phyloP scores from a whole-genome alignment of 2,329 filamentous ascomycete genomes.

The Pochonia chlamydosporia region DNA sequence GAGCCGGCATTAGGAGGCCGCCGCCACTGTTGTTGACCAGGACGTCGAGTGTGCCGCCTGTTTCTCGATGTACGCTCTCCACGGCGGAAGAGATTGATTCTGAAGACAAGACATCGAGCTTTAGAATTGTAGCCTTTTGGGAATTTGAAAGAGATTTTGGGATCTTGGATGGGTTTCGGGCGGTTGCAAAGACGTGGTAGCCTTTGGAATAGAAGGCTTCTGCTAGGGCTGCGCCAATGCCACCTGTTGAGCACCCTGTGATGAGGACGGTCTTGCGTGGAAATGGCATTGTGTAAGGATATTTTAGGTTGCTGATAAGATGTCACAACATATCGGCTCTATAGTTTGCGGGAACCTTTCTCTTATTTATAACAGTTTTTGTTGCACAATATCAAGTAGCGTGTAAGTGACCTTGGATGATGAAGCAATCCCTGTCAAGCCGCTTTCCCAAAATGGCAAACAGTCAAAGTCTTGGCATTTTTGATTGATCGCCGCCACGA shows the following conservation, averaged over 20 bases:
- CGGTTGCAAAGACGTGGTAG: not conserved
- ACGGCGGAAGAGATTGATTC: not conserved
- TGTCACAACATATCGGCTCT: no score
- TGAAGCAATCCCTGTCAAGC: no score
- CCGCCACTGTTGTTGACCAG: not conserved
- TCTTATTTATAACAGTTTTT: no score
- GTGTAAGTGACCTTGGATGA: no score
- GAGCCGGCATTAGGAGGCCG: not conserved
- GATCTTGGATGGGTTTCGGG: not conserved
- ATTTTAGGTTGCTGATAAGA: no score
- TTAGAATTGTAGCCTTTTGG: not conserved
- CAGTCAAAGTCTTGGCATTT: no score
- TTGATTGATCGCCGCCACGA: no score
- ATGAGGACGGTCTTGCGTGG: not conserved
- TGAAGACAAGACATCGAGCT: not conserved
- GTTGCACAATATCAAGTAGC: no score
- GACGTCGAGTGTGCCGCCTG: not conserved
- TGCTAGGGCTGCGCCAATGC: not conserved
- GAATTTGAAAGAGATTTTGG: not conserved
- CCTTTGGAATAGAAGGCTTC: not conserved
- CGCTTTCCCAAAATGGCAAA: no score
- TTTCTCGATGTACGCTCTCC: not conserved
- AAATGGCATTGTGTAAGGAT: no score
- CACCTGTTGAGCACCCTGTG: not conserved
- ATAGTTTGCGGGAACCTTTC: no score